Percentiles rank a stretch among this genome's conserved stretches.
phyloP scores from a whole-genome alignment of 345 rosid species.

The Kernera saxatilis region DNA sequence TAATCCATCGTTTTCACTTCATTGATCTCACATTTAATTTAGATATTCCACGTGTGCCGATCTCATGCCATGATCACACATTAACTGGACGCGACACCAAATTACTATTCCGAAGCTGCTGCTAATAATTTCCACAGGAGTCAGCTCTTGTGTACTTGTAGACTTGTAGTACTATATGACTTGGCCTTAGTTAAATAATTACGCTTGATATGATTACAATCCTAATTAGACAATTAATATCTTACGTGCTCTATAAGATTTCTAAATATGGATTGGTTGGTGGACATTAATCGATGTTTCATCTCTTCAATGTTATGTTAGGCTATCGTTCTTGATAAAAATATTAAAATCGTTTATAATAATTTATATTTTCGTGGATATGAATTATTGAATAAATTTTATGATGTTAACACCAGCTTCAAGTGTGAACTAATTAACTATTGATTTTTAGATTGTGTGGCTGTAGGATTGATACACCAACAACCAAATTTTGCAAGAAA shows the following conservation, averaged over 20 bases:
- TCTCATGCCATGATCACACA: constrained; percentile 3
- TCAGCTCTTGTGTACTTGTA: background rate
- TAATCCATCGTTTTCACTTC: constrained; percentile 19
- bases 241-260: background rate
- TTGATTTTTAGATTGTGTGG: background rate
- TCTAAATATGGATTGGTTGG: background rate
- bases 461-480: constrained; percentile 4
- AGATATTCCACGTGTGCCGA: constrained; percentile 11
- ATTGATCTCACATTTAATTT: constrained; percentile 1
- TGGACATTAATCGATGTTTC: background rate
- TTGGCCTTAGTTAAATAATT: background rate
- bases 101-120: background rate
- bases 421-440: constrained; percentile 9
- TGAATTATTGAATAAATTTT: background rate
- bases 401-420: background rate
- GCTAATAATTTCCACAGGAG: background rate
- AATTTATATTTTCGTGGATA: constrained; percentile 2
- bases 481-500: constrained; percentile 1
- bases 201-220: background rate
- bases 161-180: background rate
- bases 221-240: background rate
- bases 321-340: background rate
- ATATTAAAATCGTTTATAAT: background rate
- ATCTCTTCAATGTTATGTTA: background rate
- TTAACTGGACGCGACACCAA: background rate